phyloP scores from a whole-genome alignment of 1,284 basidiomycete genomes.

The Rhodotorula glutinis region DNA sequence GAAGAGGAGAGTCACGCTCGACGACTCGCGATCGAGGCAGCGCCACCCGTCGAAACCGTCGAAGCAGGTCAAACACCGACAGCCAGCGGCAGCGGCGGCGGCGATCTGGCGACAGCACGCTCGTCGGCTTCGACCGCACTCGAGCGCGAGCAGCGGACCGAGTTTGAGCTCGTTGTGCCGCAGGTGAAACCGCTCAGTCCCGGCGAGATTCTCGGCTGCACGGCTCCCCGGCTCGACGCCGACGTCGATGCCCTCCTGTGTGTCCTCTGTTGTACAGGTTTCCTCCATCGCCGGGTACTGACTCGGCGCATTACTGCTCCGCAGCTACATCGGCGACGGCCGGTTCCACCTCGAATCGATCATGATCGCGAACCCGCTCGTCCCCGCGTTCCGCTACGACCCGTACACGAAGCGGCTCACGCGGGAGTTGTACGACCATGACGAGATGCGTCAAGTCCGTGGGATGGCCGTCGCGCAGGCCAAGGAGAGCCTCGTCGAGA shows the following conservation, averaged over 20 bases:
- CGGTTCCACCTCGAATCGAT: conserved; percentile 97
- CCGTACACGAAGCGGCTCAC: conserved; percentile 98
- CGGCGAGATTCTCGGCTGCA: conserved; percentile 95
- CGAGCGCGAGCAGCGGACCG: conserved; percentile 6
- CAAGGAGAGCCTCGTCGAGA: conserved; percentile 58
- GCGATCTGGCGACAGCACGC: neutral
- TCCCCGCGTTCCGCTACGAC: conserved; percentile 96
- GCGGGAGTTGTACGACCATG: conserved; percentile 84
- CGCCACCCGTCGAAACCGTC: conserved; percentile 12
- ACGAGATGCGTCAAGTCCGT: conserved; percentile 74
- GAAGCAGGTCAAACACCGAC: conserved; percentile 15
- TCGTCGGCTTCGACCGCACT: conserved; percentile 9
- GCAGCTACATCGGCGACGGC: conserved; percentile 92
- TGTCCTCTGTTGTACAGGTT: conserved; percentile 46
- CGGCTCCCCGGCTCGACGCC: conserved; percentile 70
- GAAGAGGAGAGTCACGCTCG: conserved; percentile 14
- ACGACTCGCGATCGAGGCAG: conserved; percentile 33
- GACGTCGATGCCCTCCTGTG: conserved; percentile 85
- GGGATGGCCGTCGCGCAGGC: conserved; percentile 75
- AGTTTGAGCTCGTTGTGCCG: conserved; percentile 77
- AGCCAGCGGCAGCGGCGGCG: neutral
- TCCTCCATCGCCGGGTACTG: too few relatives aligned
- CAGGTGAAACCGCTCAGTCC: conserved; percentile 90
- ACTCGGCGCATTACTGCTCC: too few relatives aligned
- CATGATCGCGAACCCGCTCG: conserved; percentile 97